Evolutionary conservation across 73 alveolate genomes (phyloP), one percentile per base, ranked within the genome.

Genomic region (Diophrys sp.): DNA sequence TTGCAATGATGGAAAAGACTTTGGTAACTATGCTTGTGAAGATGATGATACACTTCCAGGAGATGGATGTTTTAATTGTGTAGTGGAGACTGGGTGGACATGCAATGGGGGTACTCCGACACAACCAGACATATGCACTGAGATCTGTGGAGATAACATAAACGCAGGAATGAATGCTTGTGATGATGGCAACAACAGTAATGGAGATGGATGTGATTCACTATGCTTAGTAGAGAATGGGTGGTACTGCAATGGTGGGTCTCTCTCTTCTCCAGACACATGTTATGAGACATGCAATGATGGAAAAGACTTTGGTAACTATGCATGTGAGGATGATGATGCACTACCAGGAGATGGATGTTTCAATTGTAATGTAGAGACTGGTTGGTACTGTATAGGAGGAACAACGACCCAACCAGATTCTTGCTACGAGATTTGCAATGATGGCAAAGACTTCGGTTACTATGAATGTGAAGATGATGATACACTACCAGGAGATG

Each of bases 221-320:
- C 30, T 55, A 26, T 68, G 54, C 14, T 23, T 14, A 26, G 30
- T 68, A n/a, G 76, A 68, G 30, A n/a, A 44, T 25, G 76, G 76
- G 1, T 68, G 24, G 14, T 1, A 1, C 1, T 68, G 76, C 26
- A 31, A 2, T 25, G 27, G 1, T 57, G 71, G 79, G 0, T 26
- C 29, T 32, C 32, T 67, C 0, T 33, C 24, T 0, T 28, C n/a
- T 11, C 77, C 83, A 1, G 78, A 53, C n/a, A 34, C 26, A 2
- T 83, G 91, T 62, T 44, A 8, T 0, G 86, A 83, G 31, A 31
- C 32, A 8, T 75, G 83, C n/a, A 75, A 75, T 23, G 83, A 75
- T 55, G 30, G 70, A 56, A 56, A 75, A 5, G 34, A 1, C n/a
- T n/a, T n/a, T n/a, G n/a, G n/a, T n/a, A n/a, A n/a, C n/a, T n/a